Percentiles rank a stretch among this genome's conserved stretches.
These are phyloP conservation scores for Cyberlindnera japonica DNA, from an alignment of 805 yeast species.

Conservation along the genomic window DNA sequence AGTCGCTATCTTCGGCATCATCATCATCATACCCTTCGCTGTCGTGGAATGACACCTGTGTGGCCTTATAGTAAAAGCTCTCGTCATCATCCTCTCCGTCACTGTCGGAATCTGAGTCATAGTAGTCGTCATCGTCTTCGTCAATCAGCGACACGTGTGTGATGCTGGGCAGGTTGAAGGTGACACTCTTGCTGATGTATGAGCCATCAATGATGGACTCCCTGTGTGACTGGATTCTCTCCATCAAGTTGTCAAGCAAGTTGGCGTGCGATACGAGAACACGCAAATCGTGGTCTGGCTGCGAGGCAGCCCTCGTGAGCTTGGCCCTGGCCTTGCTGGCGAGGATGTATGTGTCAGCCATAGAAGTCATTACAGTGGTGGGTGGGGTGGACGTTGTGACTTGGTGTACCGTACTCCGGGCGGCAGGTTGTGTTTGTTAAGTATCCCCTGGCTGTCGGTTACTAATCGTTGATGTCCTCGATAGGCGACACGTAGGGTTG, in stretches of 20 bases:
- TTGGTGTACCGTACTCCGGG: neutral
- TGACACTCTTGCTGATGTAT: slow-evolving; percentile 7
- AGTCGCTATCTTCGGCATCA: slow-evolving; percentile 9
- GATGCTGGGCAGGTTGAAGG: slow-evolving; percentile 11
- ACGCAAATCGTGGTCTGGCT: slow-evolving; percentile 25
- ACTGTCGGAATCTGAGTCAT: slow-evolving; percentile 18
- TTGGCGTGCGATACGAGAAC: slow-evolving; percentile 28
- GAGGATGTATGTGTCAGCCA: slow-evolving; percentile 24
- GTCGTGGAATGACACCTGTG: slow-evolving; percentile 12
- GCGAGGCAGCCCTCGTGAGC: slow-evolving; percentile 24
- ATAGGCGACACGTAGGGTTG: too few species aligned
- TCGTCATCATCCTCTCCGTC: slow-evolving; percentile 16
- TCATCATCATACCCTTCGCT: too few species aligned
- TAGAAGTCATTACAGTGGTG: slow-evolving; percentile 15
- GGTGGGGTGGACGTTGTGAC: neutral
- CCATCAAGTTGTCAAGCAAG: slow-evolving; percentile 26
- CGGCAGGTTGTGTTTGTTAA: neutral
- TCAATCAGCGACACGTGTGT: slow-evolving; percentile 9
- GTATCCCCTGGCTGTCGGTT: neutral
- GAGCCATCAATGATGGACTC: slow-evolving; percentile 12
- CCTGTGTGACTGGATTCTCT: slow-evolving; percentile 20
- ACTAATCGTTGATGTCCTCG: slow-evolving; percentile 2
- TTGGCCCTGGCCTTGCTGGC: slow-evolving; percentile 27
- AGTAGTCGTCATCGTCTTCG: slow-evolving; percentile 9
- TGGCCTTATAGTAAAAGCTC: slow-evolving; percentile 8